Evolutionary conservation across 179 eudicot species (phyloP), one percentile per base, ranked within the genome.

Genomic region (Vitellaria paradoxa): DNA sequence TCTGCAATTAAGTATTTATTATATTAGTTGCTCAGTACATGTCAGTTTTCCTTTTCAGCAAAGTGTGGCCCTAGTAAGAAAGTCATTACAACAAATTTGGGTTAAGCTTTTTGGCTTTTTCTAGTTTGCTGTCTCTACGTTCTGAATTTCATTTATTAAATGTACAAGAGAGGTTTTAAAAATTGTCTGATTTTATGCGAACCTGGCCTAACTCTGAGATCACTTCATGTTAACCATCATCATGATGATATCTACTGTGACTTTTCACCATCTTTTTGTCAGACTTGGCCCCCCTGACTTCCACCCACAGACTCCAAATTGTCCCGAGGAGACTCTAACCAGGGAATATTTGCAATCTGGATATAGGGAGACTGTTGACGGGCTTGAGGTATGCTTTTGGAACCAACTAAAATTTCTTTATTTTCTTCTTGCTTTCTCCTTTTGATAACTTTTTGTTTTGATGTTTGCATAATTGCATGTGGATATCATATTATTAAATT

Each of bases 271-370:
- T 67, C 78, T 66, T 67, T 76, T 81, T 78, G 30, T 67, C 87
- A 96, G 99, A 79, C 96, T 92, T 80, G 97, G 93, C 18, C 92
- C 97, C 55, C 98, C 98, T 73, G 98, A 94, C 72, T 94, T 88
- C 67, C 90, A 88, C 78, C 93, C 97, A 46, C 97, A 85, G 77
- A 86, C 91, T 87, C 84, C 90, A 61, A 89, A 80, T 85, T 94
- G 98, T 72, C 93, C 92, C 13, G 98, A 94, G 88, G 98, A 94
- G 88, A 94, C 97, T 55, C 87, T 94, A 53, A 92, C 90, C 69
- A 86, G 77, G 76, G 98, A 96, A 56, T 96, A 93, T 87, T 96
- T 86, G 82, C 96, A 84, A 82, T 78, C 88, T 79, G 99, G 99
- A 80, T 96, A 96, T 89, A 86, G 85, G 86, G 99, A 96, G 89